Evolutionary conservation across 805 yeast species (phyloP).

Genomic region (Metschnikowia peoriensis): DNA sequence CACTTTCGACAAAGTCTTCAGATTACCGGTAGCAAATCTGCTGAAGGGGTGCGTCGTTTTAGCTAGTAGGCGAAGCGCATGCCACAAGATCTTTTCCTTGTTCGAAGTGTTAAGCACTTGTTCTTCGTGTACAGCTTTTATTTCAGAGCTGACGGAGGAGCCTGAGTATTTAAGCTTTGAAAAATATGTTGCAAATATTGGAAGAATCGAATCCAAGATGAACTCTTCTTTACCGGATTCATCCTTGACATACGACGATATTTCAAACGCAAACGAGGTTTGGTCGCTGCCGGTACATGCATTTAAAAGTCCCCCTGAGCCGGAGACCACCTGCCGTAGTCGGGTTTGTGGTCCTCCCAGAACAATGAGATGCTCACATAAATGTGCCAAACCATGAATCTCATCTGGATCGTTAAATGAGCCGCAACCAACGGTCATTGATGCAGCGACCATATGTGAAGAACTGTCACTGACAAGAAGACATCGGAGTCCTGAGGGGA

Average conservation of each 20-base stretch:
- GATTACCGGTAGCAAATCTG: conserved; percentile 65
- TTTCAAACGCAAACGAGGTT: conserved; percentile 61
- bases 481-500: conserved; percentile 68
- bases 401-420: conserved; percentile 73
- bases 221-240: conserved; percentile 24
- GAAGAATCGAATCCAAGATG: conserved; percentile 45
- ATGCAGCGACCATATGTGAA: conserved; percentile 61
- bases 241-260: conserved; percentile 44
- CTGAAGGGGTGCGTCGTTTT: conserved; percentile 50
- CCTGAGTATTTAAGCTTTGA: conserved; percentile 49
- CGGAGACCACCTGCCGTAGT: conserved; percentile 49
- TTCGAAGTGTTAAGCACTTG: conserved; percentile 53
- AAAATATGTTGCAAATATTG: conserved; percentile 52
- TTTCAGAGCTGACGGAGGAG: conserved; percentile 46
- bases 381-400: conserved; percentile 82
- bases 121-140: conserved; percentile 64
- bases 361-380: conserved; percentile 74
- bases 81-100: conserved; percentile 50
- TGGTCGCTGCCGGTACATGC: conserved; percentile 70
- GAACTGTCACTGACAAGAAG: conserved; percentile 76
- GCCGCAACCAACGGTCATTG: conserved; percentile 77
- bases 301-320: conserved; percentile 57
- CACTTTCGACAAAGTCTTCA: conserved; percentile 32
- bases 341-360: conserved; percentile 30
- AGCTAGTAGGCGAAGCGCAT: conserved; percentile 55